Conservation (phyloP, 1,284 basidiomycete species). For the Ustilago xerochloae region DNA sequence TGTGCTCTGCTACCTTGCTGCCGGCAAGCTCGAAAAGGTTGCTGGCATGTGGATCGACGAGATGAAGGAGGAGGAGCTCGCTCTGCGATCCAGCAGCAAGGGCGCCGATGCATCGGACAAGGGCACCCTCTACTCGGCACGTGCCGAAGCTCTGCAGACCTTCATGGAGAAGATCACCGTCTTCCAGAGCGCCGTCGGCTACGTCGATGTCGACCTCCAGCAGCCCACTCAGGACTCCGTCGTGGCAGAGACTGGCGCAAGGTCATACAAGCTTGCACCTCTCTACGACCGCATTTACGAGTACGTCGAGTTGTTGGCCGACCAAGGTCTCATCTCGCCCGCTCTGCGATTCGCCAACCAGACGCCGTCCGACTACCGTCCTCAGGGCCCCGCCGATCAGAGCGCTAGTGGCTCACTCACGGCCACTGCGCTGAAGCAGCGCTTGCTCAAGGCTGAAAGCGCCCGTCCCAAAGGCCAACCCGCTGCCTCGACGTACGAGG, state of each 20-base stretch:
- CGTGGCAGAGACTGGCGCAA: slow-evolving; percentile 72
- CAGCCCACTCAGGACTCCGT: slow-evolving; percentile 70
- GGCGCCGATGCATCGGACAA: slow-evolving; percentile 22
- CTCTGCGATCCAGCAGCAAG: slow-evolving; percentile 42
- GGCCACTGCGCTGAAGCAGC: slow-evolving; percentile 44
- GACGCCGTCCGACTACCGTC: slow-evolving; percentile 81
- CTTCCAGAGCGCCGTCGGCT: slow-evolving; percentile 88
- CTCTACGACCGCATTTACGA: slow-evolving; percentile 95
- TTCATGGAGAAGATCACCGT: slow-evolving; percentile 97
- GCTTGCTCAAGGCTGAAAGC: slow-evolving; percentile 50
- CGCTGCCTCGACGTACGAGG: slow-evolving; percentile 11
- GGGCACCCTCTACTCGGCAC: slow-evolving; percentile 77
- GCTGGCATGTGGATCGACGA: slow-evolving; percentile 94
- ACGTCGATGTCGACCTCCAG: slow-evolving; percentile 82
- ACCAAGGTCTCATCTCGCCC: slow-evolving; percentile 86
- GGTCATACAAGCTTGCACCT: slow-evolving; percentile 83
- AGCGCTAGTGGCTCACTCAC: slow-evolving; percentile 19
- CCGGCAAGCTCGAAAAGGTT: slow-evolving; percentile 86
- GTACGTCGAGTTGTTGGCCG: slow-evolving; percentile 90
- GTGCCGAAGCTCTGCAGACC: slow-evolving; percentile 87
- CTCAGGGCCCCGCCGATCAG: slow-evolving; percentile 23
- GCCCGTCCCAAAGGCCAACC: slow-evolving; percentile 37
- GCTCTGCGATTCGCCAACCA: slow-evolving; percentile 84
- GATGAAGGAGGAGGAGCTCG: slow-evolving; percentile 83
- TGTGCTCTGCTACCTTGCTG: slow-evolving; percentile 86